Conservation (phyloP, 768 basidiomycete species). For the Pulveroboletus frians region DNA sequence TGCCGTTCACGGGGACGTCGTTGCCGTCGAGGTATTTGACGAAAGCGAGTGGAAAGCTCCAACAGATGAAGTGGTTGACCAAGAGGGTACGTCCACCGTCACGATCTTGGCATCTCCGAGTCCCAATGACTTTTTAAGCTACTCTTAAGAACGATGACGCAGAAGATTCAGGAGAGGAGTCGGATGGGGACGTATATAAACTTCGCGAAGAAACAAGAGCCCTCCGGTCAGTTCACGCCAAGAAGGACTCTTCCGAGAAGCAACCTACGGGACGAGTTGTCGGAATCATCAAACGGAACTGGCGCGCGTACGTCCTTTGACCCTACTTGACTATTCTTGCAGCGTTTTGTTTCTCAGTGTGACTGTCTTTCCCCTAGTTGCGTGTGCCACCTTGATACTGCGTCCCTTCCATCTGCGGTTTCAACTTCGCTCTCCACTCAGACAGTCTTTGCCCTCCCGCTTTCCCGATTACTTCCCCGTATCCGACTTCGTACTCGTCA, state of each 20-base stretch:
- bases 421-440: conserved; percentile 78
- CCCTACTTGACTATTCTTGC: background rate
- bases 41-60: conserved; percentile 91
- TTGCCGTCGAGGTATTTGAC: conserved; percentile 83
- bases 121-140: conserved; percentile 38
- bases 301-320: conserved; percentile 69
- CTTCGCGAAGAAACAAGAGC: conserved; percentile 43
- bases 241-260: conserved; percentile 43
- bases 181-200: conserved; percentile 34
- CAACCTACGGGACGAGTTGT: conserved; percentile 92
- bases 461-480: conserved; percentile 85
- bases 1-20: conserved; percentile 88
- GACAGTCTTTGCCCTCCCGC: conserved; percentile 91
- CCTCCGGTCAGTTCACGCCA: conserved; percentile 25
- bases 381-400: conserved; percentile 92
- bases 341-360: background rate
- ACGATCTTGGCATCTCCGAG: background rate
- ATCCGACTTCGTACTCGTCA: conserved; percentile 94
- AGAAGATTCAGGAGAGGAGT: conserved; percentile 65
- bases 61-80: conserved; percentile 88
- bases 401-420: conserved; percentile 76
- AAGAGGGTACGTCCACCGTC: conserved; percentile 58
- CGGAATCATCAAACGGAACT: conserved; percentile 91
- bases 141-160: conserved; percentile 85
- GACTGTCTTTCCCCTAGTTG: conserved; percentile 43